Conservation (phyloP, 129 eudicot species). For the Daucus carota region DH1_v3.0 NC_030385.2:25571501-25572000, state of each 20-base stretch:
- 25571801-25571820: slow-evolving; percentile 96
- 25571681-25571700: slow-evolving; percentile 25
- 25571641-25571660: neutral
- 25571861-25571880: slow-evolving; percentile 73
- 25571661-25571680: neutral
- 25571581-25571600: neutral
- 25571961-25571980: too few relatives aligned
- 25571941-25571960: too few relatives aligned
- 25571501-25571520: neutral
- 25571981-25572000: too few relatives aligned
- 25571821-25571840: slow-evolving; percentile 93
- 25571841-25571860: slow-evolving; percentile 92
- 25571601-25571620: neutral
- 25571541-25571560: neutral
- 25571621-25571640: neutral
- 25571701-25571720: slow-evolving; percentile 80
- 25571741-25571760: slow-evolving; percentile 69
- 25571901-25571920: neutral
- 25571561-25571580: neutral
- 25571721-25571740: slow-evolving; percentile 85
- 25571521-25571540: neutral
- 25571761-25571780: slow-evolving; percentile 84
- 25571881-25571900: neutral
- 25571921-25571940: too few relatives aligned
- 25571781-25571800: slow-evolving; percentile 80